A percentile compares a stretch with the other conserved stretches of the same genome.
Evolutionary conservation across 805 yeast species (phyloP).

Genomic region (Saitoella complicata): DNA sequence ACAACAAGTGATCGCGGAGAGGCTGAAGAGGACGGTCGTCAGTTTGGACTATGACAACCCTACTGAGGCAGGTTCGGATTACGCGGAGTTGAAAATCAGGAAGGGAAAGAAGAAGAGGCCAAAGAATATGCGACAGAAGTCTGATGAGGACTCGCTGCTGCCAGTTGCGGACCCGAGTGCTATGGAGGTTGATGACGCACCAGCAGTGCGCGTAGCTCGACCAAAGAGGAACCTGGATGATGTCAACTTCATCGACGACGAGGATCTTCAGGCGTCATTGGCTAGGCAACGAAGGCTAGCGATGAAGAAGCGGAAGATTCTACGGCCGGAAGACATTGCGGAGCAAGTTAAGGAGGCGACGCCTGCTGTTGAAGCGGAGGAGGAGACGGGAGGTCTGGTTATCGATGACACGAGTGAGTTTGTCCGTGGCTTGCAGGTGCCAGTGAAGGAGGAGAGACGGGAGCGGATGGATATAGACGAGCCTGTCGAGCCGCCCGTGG

Average conservation of each 20-base stretch:
- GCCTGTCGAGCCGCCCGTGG: conserved; percentile 6
- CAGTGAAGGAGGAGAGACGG: conserved; percentile 6
- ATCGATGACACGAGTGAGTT: conserved; percentile 30
- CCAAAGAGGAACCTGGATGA: conserved; percentile 18
- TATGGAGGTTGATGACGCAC: conserved; percentile 21
- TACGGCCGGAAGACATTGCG: conserved; percentile 1
- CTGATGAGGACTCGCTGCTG: conserved; percentile 16
- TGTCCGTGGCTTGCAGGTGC: conserved; percentile 7
- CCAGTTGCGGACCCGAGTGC: conserved; percentile 16
- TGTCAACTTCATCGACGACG: conserved; percentile 21
- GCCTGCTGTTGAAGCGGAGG: conserved; percentile 10
- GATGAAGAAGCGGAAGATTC: conserved; percentile 16
- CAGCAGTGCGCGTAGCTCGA: conserved; percentile 9
- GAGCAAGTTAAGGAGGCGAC: conserved; percentile 11
- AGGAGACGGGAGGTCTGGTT: conserved; percentile 18
- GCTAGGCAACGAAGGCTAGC: conserved; percentile 18
- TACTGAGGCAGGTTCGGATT: conserved; percentile 15
- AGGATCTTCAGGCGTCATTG: conserved; percentile 22
- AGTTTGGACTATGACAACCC: conserved; percentile 11
- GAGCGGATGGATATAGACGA: not conserved
- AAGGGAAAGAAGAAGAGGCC: conserved; percentile 28
- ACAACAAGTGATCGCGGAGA: too few species aligned
- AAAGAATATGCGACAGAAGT: conserved; percentile 23
- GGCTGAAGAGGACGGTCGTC: too few species aligned
- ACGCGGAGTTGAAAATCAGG: conserved; percentile 24